phyloP scores from a whole-genome alignment of 257 asterid species.

The Anisodus acutangulus region DNA sequence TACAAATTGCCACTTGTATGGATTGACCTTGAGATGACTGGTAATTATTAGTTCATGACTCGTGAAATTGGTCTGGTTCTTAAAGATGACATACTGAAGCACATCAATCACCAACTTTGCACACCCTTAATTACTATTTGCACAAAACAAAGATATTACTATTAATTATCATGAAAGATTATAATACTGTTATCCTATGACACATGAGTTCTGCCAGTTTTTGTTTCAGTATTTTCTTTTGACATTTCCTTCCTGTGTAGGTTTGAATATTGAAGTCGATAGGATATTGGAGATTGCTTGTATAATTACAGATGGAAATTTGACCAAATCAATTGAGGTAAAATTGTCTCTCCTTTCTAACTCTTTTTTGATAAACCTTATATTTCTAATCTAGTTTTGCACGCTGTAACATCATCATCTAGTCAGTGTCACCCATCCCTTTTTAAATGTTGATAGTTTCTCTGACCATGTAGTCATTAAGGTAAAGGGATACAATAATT shows the following conservation, averaged over 20 bases:
- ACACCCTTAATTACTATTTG: background rate
- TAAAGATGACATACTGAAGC: background rate
- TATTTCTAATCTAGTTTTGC: constrained; percentile 16
- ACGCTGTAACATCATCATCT: background rate
- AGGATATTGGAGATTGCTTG: constrained; percentile 97
- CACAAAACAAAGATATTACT: background rate
- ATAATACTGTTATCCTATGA: background rate
- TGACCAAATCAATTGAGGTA: constrained; percentile 83
- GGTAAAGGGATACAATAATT: background rate
- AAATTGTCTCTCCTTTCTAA: constrained; percentile 14
- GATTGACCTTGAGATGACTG: constrained; percentile 99
- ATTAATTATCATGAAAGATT: background rate
- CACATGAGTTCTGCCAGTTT: background rate
- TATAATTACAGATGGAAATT: constrained; percentile 82
- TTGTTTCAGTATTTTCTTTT: constrained; percentile 13
- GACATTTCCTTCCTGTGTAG: constrained; percentile 50
- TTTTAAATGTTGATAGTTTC: background rate
- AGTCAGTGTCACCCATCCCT: background rate
- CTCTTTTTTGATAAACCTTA: background rate
- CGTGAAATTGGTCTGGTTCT: background rate
- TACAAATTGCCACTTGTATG: constrained; percentile 91
- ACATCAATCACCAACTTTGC: constrained; percentile 4
- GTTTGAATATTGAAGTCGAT: constrained; percentile 80
- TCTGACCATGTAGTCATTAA: background rate
- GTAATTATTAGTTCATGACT: constrained; percentile 38